Base-by-base conservation (phyloP, 1,139 yeast genomes). In the Pichia sp. region DNA sequence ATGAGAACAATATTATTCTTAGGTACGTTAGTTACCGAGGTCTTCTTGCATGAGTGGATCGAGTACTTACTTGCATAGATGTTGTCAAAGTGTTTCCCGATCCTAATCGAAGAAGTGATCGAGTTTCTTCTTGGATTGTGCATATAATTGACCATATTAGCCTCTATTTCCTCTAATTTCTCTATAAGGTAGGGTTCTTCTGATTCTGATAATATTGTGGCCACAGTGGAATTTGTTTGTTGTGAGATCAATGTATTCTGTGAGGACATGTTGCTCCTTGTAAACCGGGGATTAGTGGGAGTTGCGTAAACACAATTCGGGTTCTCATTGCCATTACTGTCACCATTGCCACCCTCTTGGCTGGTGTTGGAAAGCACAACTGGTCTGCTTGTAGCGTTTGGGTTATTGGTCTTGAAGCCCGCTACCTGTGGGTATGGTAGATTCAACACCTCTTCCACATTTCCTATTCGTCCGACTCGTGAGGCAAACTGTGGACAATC, bases 1-100 rank as follows among this genome's bases (percentile, higher is more conserved):
- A 65, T 54, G 45, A 64, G 52, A 8, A 65, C 55, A 44, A 60
- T 61, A 26, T 58, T 59, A 16, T 58, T 57, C 26, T 57, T 57
- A 19, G 52, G 48, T 5, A 54, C 47, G 8, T 38, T 49, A 19
- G 40, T 51, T 13, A 54, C 40, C 6, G 59, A 23, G 4, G 53
- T 51, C 49, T 58, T 46, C 45, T 52, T 10, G 38, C 43, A 47
- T 8, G 53, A 29, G 4, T 52, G 52, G 10, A 51, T 30, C 23
- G 56, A 47, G 10, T 30, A 45, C 15, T 31, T 45, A 32, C 30
- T 23, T 32, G 23, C 2, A 26, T 44, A 29, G 11, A 5, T 26
- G n/a, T 40, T 38, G 23, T 52, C 46, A 38, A 8, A 32, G 36
- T 47, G 42, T 4, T 47, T 47, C 3, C 48, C 51, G 2, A 23